A percentile compares a stretch with the other conserved stretches of the same genome.
Evolutionary conservation across 495 filamentous ascomycete species (phyloP).

Genomic region (Aspergillus sparsus): DNA sequence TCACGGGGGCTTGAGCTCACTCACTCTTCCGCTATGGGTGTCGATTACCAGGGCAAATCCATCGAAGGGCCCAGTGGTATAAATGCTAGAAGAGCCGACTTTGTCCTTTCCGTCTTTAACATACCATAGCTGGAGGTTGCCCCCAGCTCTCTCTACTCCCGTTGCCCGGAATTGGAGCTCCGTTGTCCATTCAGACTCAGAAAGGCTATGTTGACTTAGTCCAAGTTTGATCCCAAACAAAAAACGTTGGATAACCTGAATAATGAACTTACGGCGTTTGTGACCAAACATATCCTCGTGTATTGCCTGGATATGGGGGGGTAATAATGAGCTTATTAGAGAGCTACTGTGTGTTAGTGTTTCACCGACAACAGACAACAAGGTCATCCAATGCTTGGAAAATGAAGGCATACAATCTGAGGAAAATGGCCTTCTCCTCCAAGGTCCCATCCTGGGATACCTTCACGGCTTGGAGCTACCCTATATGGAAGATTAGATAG

Average conservation of each 20-base stretch:
- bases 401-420: slow-evolving; percentile 51
- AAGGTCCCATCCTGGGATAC: slow-evolving; percentile 66
- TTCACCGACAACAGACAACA: too few species aligned
- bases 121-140: slow-evolving; percentile 94
- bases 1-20: slow-evolving; percentile 9
- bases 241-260: slow-evolving; percentile 7
- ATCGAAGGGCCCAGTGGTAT: slow-evolving; percentile 80
- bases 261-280: slow-evolving; percentile 57
- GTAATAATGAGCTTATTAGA: slow-evolving; percentile 93
- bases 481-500: slow-evolving; percentile 39
- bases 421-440: slow-evolving; percentile 71
- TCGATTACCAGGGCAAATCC: slow-evolving; percentile 86
- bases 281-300: slow-evolving; percentile 79
- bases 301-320: slow-evolving; percentile 82
- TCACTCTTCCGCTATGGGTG: slow-evolving; percentile 74
- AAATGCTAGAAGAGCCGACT: slow-evolving; percentile 73
- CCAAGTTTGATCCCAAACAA: neutral
- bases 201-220: slow-evolving; percentile 35
- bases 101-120: slow-evolving; percentile 65
- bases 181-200: slow-evolving; percentile 68
- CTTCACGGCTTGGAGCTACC: slow-evolving; percentile 56
- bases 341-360: slow-evolving; percentile 46
- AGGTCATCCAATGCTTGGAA: neutral
- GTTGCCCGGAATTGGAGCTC: slow-evolving; percentile 86
- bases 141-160: slow-evolving; percentile 80